Percentiles rank a stretch among this genome's conserved stretches.
These are phyloP conservation scores for Raphanus sativus DNA, from an alignment of 345 rosid genomes.

Conservation along the genomic window DNA sequence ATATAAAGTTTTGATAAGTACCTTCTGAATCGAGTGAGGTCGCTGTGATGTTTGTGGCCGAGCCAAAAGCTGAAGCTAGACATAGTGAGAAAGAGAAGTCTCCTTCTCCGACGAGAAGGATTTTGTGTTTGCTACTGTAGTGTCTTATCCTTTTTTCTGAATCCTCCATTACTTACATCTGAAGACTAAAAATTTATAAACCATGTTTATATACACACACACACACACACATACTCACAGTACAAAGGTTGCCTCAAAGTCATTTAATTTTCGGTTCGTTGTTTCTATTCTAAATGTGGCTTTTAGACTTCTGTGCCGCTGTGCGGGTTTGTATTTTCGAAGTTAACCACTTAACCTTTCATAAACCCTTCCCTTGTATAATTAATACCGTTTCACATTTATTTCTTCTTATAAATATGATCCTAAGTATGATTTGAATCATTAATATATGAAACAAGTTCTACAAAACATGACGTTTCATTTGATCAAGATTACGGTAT, in stretches of 20 bases:
- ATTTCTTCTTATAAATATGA: background rate
- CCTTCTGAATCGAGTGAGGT: slow-evolving; percentile 53
- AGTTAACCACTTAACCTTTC: slow-evolving; percentile 14
- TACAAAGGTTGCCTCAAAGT: slow-evolving; percentile 6
- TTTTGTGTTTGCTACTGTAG: slow-evolving; percentile 51
- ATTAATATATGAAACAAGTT: background rate
- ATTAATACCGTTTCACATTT: slow-evolving; percentile 6
- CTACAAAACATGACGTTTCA: too few species aligned
- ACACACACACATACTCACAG: background rate
- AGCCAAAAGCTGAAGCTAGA: slow-evolving; percentile 57
- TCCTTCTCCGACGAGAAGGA: slow-evolving; percentile 63
- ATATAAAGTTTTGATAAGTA: slow-evolving; percentile 9
- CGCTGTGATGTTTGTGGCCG: slow-evolving; percentile 58
- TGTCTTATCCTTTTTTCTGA: slow-evolving; percentile 44
- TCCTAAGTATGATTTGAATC: background rate
- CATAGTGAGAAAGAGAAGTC: slow-evolving; percentile 58
- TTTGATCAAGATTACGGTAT: too few species aligned
- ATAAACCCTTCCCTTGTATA: background rate
- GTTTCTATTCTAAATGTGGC: slow-evolving; percentile 7
- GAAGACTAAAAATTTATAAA: background rate
- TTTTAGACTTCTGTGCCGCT: slow-evolving; percentile 22
- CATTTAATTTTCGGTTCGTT: slow-evolving; percentile 2
- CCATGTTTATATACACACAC: background rate
- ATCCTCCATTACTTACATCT: background rate
- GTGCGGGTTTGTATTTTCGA: slow-evolving; percentile 9